Evolutionary conservation across 768 basidiomycete genomes (phyloP), one percentile per base, ranked within the genome.

Genomic region (Lactifluus volemus): DNA sequence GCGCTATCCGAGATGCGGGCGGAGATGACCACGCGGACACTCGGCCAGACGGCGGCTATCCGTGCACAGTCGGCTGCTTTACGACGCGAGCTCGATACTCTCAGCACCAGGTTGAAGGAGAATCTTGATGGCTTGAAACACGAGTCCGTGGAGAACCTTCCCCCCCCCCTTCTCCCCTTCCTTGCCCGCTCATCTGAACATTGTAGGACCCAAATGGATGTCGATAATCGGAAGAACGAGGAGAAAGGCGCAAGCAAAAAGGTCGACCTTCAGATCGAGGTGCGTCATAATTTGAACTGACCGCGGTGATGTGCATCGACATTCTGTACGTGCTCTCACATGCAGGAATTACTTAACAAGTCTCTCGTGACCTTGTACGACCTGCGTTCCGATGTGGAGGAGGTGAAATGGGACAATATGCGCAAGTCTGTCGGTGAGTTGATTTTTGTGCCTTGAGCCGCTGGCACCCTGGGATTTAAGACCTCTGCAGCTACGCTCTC

Each of bases 101-200:
- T 98, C 49, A 84, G 88, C 67, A 85, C 88, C 45, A 95, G 90
- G 75, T 88, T 99, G 84, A 96, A 95, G 74, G 93, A 97, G 72
- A 92, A 95, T 64, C 75, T 98, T 25, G 84, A 81, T 15, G 88
- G 82, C 49, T 77, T 99, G 67, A 93, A 90, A 73, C 95, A 98
- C 69, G 95, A 98, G 94, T 96, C 66, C 58, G 88, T 82, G 10
- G 15, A 42, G 19, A 12, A 12, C 6, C 38, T 7, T 12, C 1
- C 3, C 34, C 11, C 34, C 11, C 0, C 6, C 14, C 15, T 45
- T 17, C 15, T 39, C 4, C 21, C 3, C 17, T 45, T 10, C 25
- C 25, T 12, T 42, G 9, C 4, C 8, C 21, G 29, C 44, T 39
- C 58, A 50, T 36, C 3, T 6, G 15, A 5, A 55, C n/a, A 38